Conservation (phyloP, 2,329 filamentous ascomycete genomes). For the Escovopsis sp. region DNA sequence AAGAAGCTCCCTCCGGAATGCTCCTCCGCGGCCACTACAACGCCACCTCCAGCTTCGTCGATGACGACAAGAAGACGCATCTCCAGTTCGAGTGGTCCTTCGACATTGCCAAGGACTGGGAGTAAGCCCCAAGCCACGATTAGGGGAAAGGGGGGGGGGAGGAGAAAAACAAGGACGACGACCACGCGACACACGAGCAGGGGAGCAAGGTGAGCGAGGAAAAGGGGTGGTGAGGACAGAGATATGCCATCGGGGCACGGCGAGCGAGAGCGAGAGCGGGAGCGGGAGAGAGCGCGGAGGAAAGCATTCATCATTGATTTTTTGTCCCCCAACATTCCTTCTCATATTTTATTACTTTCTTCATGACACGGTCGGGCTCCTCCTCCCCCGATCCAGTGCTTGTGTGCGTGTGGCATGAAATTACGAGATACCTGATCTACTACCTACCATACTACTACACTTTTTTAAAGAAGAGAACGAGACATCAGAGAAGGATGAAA, state of each 20-base stretch:
- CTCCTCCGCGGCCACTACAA: constrained; percentile 81
- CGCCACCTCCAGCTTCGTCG: constrained; percentile 77
- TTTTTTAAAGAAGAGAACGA: background rate
- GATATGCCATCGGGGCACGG: background rate
- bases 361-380: background rate
- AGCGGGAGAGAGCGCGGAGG: background rate
- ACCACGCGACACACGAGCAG: too few species aligned
- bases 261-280: background rate
- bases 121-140: constrained; percentile 14
- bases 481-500: too few species aligned
- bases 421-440: constrained; percentile 3
- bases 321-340: background rate
- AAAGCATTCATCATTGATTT: background rate
- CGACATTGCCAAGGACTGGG: constrained; percentile 95
- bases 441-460: background rate
- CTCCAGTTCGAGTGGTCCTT: constrained; percentile 93
- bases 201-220: too few species aligned
- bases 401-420: constrained; percentile 1
- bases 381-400: background rate
- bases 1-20: constrained; percentile 87
- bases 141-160: too few species aligned
- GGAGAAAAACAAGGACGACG: too few species aligned
- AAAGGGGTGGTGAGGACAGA: background rate
- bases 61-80: constrained; percentile 86
- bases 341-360: background rate